phyloP scores from a whole-genome alignment of 1,284 basidiomycete species.

The Pseudozyma hubeiensis region DNA sequence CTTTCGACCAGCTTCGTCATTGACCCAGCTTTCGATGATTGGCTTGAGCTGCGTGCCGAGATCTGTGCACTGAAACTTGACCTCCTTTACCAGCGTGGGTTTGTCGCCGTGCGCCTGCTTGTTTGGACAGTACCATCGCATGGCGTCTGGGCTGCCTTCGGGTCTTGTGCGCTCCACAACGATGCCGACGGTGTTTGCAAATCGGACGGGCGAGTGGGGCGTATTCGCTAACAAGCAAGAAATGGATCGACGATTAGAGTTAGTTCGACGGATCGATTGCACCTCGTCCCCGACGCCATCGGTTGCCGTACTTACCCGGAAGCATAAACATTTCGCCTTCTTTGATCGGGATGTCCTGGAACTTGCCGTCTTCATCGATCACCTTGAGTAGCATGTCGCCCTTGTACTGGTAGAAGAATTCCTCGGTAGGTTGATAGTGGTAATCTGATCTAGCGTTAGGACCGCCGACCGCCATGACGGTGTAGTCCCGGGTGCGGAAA shows the following conservation, averaged over 20 bases:
- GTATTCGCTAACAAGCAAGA: constrained; percentile 74
- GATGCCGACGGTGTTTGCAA: constrained; percentile 89
- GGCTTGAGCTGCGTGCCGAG: constrained; percentile 94
- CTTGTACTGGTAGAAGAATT: constrained; percentile 67
- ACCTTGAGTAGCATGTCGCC: constrained; percentile 84
- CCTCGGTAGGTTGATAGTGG: constrained; percentile 64
- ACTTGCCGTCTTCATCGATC: constrained; percentile 82
- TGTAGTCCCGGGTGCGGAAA: constrained; percentile 61
- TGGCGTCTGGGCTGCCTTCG: constrained; percentile 76
- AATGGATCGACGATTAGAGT: too few relatives aligned
- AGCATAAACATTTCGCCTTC: constrained; percentile 97
- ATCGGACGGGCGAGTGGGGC: constrained; percentile 93
- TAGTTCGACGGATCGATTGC: background rate
- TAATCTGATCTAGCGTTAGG: constrained; percentile 66
- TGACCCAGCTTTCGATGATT: constrained; percentile 74
- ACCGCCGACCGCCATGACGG: constrained; percentile 67
- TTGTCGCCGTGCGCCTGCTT: constrained; percentile 73
- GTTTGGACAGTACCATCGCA: constrained; percentile 93
- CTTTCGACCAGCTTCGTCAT: constrained; percentile 50
- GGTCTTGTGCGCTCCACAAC: constrained; percentile 92
- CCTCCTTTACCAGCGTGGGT: constrained; percentile 87
- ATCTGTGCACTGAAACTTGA: constrained; percentile 87
- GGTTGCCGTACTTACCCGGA: constrained; percentile 74
- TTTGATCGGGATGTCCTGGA: constrained; percentile 86
- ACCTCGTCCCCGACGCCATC: background rate